Percentiles rank a stretch among this genome's conserved stretches.
Evolutionary conservation across 108 stramenopile genomes (phyloP).

Genomic region (Conticribra weissflogii): DNA sequence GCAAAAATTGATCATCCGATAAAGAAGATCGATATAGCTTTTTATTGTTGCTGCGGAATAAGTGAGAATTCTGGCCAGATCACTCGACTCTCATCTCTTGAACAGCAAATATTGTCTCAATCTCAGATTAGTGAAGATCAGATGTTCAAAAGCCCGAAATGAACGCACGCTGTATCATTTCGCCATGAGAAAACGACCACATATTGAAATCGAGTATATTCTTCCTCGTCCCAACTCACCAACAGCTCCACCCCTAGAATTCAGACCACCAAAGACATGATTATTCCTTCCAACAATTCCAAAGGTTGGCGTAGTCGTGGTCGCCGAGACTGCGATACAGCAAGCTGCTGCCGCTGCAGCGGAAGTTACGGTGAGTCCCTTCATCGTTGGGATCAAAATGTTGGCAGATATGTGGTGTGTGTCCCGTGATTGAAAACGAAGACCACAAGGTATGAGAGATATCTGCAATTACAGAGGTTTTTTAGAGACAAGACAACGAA

Average conservation of each 20-base stretch:
- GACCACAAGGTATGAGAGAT: too few relatives aligned
- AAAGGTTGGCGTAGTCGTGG: constrained; percentile 7
- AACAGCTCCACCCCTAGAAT: constrained; percentile 38
- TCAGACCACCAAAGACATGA: constrained; percentile 32
- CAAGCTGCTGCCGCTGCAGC: constrained; percentile 25
- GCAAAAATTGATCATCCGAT: too few relatives aligned
- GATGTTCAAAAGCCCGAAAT: background rate
- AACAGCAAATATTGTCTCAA: background rate
- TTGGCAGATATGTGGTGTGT: too few relatives aligned
- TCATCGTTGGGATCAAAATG: too few relatives aligned
- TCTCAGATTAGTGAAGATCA: background rate
- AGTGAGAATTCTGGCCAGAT: background rate
- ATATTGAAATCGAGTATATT: background rate
- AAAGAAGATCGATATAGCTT: too few relatives aligned
- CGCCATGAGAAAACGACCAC: background rate
- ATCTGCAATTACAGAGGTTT: too few relatives aligned
- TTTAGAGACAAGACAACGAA: too few relatives aligned
- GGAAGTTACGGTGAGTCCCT: constrained; percentile 18
- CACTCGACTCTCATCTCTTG: background rate
- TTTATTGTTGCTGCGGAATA: too few relatives aligned
- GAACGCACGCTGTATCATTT: background rate
- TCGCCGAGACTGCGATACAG: constrained; percentile 10
- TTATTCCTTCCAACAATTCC: constrained; percentile 10
- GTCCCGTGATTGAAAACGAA: too few relatives aligned
- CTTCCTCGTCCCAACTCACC: constrained; percentile 14